Evolutionary conservation across 2,329 filamentous ascomycete species (phyloP), one percentile per base, ranked within the genome.

Genomic region (Colletotrichum ledebouriae): DNA sequence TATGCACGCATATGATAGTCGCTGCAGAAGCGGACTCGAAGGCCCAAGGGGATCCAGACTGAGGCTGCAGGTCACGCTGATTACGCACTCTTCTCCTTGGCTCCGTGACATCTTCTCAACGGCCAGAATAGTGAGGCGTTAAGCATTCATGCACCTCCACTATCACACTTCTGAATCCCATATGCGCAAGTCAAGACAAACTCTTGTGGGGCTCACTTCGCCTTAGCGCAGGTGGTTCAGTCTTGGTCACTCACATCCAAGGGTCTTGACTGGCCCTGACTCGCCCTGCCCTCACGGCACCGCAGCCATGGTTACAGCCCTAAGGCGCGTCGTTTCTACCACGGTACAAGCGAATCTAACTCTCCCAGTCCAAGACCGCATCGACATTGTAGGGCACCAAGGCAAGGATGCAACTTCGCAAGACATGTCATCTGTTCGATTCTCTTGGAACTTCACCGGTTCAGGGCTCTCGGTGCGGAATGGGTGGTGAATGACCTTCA

Each of bases 251-350:
- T 13, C 25, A 50, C 55, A 49, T 42, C 55, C 50, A 33, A 44
- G 42, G 59, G 25, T 39, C 33, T 57, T 44, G 63, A 33, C 59
- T 33, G 50, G 33, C 42, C 49, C 63, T 67, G 63, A 67, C 63
- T 67, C 59, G 63, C 50, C 63, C 34, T 42, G 25, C 50, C 29
- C 29, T 44, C 57, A 44, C 29, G 42, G 50, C 63, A 59, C 55
- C 46, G 46, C 53, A 39, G 55, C 44, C 57, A 62, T 49, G 50
- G 66, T 63, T 41, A 53, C 41, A 67, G 61, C 56, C 61, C 66
- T 67, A 65, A 69, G 60, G 50, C 69, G 69, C 66, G 66, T 66
- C 69, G 66, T 53, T 57, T 47, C 57, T 70, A 66, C 66, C 53
- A 70, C 33, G 61, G 44, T 70, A 66, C 66, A 61, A 71, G 39